Evolutionary conservation across 352 stramenopile species (phyloP).

Genomic region (Phytophthora tentaculata): DNA sequence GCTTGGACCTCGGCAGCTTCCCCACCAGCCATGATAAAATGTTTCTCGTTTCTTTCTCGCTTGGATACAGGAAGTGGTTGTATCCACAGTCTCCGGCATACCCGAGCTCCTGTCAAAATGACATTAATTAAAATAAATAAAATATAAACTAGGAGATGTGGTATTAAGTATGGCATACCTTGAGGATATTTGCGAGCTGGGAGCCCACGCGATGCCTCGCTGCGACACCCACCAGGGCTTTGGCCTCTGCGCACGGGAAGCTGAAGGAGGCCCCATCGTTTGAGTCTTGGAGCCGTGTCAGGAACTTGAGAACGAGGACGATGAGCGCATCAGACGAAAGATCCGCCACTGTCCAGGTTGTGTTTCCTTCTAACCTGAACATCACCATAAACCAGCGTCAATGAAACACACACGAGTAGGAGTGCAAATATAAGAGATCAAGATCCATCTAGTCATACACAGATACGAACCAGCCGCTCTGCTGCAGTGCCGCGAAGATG

Average conservation of each 20-base stretch:
- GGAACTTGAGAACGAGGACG: conserved; percentile 50
- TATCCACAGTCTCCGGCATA: conserved; percentile 89
- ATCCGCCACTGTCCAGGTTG: conserved; percentile 32
- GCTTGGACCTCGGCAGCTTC: conserved; percentile 58
- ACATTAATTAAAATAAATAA: conserved; percentile 11
- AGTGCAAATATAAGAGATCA: background rate
- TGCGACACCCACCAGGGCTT: conserved; percentile 62
- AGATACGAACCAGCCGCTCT: conserved; percentile 48
- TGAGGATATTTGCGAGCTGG: conserved; percentile 73
- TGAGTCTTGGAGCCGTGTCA: conserved; percentile 43
- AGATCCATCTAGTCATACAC: background rate
- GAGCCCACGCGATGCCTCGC: conserved; percentile 79
- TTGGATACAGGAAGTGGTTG: conserved; percentile 91
- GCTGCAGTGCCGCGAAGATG: conserved; percentile 55
- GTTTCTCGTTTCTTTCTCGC: conserved; percentile 76
- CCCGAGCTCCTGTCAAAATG: conserved; percentile 59
- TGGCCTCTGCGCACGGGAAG: conserved; percentile 22
- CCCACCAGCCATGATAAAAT: conserved; percentile 87
- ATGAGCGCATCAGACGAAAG: conserved; percentile 58
- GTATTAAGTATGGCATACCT: conserved; percentile 61
- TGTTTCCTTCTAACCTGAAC: conserved; percentile 24
- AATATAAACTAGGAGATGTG: conserved; percentile 14
- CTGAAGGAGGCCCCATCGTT: conserved; percentile 36
- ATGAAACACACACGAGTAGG: background rate
- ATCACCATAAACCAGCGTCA: background rate